Base-by-base conservation (phyloP, 371 early-diverging fungal genomes). In the Mucor mucedo region DNA sequence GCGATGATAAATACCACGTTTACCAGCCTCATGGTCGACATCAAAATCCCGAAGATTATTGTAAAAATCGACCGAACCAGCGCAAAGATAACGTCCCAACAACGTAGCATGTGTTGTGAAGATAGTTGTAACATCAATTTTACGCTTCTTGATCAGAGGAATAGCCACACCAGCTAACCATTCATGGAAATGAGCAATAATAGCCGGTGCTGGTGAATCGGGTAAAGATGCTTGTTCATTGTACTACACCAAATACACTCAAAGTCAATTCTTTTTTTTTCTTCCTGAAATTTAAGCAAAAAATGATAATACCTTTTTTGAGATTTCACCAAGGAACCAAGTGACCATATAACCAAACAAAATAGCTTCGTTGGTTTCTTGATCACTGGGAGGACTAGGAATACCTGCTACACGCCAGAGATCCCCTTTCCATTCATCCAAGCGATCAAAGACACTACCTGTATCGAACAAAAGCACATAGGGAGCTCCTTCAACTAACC, bases 91-190 rank as follows among this genome's bases (percentile, higher is more conserved):
- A n/a, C 98, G 89, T 21, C 98, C 98, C 5, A 98, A 84, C 56
- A 98, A 82, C 10, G 98, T 98, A 7, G 98, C 98, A 74, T 98
- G 98, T 10, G 97, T 96, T 4, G 97, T 97, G 76, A 98, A 98
- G 60, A 98, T 92, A 41, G 97, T 97, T 10, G 96, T 91, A 39
- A 97, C 84, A 70, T 95, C 92, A 39, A 95, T 77, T 42, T 88
- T 84, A 56, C 97, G 87, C 71, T 92, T 93, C 66, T 94, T 91
- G 73, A 92, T 85, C 33, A 98, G 80, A 13, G 94, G 90, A n/a
- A 97, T 88, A 16, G 91, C 94, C 13, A 97, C 93, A 54, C 95
- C 95, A 13, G 95, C 94, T 57, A 91, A 84, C 98, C 98, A 98
- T 73, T 98, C 98, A 82, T 98, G 98, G 82, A 97, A 96, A 79